phyloP scores from a whole-genome alignment of 2,329 filamentous ascomycete genomes.

The Aspergillus pseudoviridinutans region DNA sequence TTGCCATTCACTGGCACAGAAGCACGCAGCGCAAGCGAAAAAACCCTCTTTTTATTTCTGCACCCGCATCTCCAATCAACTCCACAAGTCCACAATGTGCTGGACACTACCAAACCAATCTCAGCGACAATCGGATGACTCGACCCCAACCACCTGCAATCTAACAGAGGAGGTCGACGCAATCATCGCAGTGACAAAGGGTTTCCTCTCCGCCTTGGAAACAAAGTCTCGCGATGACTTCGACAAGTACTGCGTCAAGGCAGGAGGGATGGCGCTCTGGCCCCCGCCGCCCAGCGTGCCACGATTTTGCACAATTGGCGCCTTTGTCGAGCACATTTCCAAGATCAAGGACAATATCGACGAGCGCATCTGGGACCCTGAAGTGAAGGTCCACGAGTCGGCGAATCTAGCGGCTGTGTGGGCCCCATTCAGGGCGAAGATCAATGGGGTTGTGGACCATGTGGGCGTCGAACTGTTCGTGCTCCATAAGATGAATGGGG shows the following conservation, averaged over 20 bases:
- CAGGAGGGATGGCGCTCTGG: constrained; percentile 33
- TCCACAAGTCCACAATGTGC: constrained; percentile 11
- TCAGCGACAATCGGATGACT: neutral
- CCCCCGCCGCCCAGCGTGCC: constrained; percentile 25
- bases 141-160: neutral
- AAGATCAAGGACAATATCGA: constrained; percentile 29
- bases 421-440: constrained; percentile 33
- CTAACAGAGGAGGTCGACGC: constrained; percentile 14
- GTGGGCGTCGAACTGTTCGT: constrained; percentile 35
- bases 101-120: constrained; percentile 7
- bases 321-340: constrained; percentile 31
- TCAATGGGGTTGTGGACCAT: constrained; percentile 33
- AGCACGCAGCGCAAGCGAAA: neutral
- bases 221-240: constrained; percentile 29
- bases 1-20: neutral
- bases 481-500: constrained; percentile 29
- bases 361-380: constrained; percentile 33
- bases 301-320: constrained; percentile 35
- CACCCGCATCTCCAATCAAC: neutral
- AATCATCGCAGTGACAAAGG: constrained; percentile 26
- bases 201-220: constrained; percentile 29
- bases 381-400: constrained; percentile 27
- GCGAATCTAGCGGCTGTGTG: constrained; percentile 31
- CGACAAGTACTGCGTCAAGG: constrained; percentile 31
- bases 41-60: neutral